A percentile compares a stretch with the other conserved stretches of the same genome.
Evolutionary conservation across 352 stramenopile genomes (phyloP).

Genomic region (Paralagenidium karlingii): DNA sequence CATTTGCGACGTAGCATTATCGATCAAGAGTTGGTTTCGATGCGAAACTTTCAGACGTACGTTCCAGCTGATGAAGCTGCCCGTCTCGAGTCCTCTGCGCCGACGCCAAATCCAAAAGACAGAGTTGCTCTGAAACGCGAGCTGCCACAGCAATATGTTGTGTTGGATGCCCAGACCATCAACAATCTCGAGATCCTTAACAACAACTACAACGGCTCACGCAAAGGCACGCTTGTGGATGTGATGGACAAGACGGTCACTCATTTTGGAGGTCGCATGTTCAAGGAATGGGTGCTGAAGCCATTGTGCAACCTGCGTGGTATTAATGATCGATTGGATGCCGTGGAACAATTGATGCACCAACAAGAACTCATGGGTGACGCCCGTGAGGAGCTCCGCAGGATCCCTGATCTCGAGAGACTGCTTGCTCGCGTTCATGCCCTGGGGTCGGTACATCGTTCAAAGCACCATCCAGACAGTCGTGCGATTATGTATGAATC

Average conservation of each 20-base stretch:
- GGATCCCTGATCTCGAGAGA: conserved; percentile 93
- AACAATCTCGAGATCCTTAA: conserved; percentile 93
- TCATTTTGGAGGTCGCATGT: conserved; percentile 90
- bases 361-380: conserved; percentile 60
- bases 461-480: conserved; percentile 88
- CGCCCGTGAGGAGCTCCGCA: conserved; percentile 75
- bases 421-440: conserved; percentile 94
- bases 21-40: conserved; percentile 66
- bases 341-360: conserved; percentile 90
- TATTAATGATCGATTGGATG: conserved; percentile 94
- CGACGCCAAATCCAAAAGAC: conserved; percentile 12
- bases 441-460: conserved; percentile 82
- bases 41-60: conserved; percentile 70
- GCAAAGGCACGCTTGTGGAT: conserved; percentile 86
- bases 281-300: conserved; percentile 95
- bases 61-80: conserved; percentile 63
- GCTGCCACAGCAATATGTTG: conserved; percentile 80
- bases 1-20: conserved; percentile 70
- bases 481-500: conserved; percentile 97
- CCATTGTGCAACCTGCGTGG: conserved; percentile 90
- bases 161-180: conserved; percentile 95
- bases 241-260: conserved; percentile 87
- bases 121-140: conserved; percentile 13
- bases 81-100: not conserved
- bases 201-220: conserved; percentile 86